Base-by-base conservation (phyloP, 2,329 filamentous ascomycete species). In the Pseudocercospora cruenta region DNA sequence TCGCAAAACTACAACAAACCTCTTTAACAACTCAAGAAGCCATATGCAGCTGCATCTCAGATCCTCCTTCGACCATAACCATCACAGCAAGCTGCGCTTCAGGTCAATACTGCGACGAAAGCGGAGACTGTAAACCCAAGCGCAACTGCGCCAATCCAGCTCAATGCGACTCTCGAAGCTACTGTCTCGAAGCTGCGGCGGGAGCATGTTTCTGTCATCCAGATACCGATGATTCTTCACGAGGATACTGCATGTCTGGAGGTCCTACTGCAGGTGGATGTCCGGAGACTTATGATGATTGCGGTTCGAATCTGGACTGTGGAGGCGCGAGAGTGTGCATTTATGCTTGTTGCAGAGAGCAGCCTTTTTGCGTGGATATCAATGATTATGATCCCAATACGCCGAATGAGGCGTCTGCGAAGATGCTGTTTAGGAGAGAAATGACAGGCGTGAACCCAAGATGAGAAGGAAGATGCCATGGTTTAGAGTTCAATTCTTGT, bases 291-390 rank as follows among this genome's bases (percentile, higher is more conserved):
- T 70, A 68, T 28, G 64, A 70, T 39, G 68, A 70, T 39, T 70
- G 68, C 31, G n/a, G 33, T 12, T 55, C 49, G 1, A 70, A 69
- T 28, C 9, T 31, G 8, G 68, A 70, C n/a, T 70, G 67, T 67
- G 63, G 60, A 26, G 66, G 64, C 2, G 57, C 57, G n/a, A 58
- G 45, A 26, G 68, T 70, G 1, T 70, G 68, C 49, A 67, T 70
- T n/a, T 67, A 60, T 33, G 65, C 68, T 16, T 70, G 68, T 64
- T 70, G 68, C 54, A 45, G 68, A 28, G 45, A 64, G 36, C 59
- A 70, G 55, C 64, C 68, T 31, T 70, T 70, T 49, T 70, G 68
- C 36, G 68, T 70, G n/a, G 67, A 70, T 49, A 26, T 70, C 22
- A 47, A 36, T 26, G 64, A 68, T 22, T 70, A 70, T 54, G 49